These are phyloP conservation scores for Rheum nobile DNA, from an alignment of 148 eudicot genomes.

Conservation along the genomic window DNA sequence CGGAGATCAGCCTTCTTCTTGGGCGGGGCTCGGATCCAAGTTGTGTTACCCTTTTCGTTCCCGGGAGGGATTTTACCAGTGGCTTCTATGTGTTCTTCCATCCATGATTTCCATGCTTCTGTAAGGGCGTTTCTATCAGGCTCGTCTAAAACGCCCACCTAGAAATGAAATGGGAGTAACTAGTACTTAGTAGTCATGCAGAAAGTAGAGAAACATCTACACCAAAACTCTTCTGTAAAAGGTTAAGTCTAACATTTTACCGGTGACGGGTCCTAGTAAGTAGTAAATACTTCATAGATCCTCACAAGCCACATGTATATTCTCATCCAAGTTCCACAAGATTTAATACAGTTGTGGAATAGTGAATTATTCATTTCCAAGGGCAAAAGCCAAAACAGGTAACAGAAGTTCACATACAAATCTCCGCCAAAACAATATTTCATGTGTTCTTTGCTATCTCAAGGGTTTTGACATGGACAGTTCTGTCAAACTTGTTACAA, in stretches of 20 bases:
- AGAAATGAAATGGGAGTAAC: not conserved
- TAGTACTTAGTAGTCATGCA: not conserved
- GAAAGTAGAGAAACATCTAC: not conserved
- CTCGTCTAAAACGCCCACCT: conserved; percentile 71
- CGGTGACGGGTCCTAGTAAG: not conserved
- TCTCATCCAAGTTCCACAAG: not conserved
- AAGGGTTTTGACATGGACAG: not conserved
- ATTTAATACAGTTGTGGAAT: not conserved
- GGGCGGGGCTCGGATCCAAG: conserved; percentile 71
- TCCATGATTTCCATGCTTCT: conserved; percentile 97
- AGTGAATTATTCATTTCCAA: not conserved
- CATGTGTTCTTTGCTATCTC: not conserved
- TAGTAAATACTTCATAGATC: not conserved
- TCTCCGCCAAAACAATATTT: not conserved
- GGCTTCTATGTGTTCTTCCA: conserved; percentile 84
- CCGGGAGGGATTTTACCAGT: conserved; percentile 88
- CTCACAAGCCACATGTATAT: not conserved
- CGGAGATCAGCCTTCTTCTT: conserved; percentile 72
- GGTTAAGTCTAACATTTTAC: too few species aligned
- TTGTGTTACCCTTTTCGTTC: conserved; percentile 72
- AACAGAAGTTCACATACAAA: not conserved
- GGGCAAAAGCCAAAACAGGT: not conserved
- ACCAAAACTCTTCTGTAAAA: too few species aligned
- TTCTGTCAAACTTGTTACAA: not conserved
- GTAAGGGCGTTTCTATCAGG: conserved; percentile 69